These are phyloP conservation scores for Tetrahymena malaccensis DNA, from an alignment of 73 alveolate genomes.

Conservation along the genomic window DNA sequence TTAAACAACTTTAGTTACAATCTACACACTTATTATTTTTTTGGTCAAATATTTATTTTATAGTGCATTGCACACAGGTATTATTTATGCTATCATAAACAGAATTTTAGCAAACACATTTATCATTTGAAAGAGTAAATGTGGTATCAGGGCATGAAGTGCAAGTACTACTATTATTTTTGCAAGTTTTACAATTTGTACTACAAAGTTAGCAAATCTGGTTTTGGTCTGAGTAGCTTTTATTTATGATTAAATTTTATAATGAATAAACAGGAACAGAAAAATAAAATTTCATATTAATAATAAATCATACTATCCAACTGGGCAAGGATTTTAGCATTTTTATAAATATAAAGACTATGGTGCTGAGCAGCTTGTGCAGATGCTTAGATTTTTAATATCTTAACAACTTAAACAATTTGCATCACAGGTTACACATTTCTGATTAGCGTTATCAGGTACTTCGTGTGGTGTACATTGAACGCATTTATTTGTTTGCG, in stretches of 20 bases:
- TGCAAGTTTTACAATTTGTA: background rate
- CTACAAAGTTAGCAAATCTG: background rate
- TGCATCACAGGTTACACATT: background rate
- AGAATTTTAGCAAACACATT: background rate
- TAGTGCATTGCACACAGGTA: background rate
- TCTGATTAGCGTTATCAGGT: background rate
- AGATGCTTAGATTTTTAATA: too few relatives aligned
- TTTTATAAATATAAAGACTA: too few relatives aligned
- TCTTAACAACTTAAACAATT: background rate
- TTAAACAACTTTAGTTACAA: background rate
- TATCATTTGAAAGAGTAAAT: background rate
- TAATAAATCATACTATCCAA: background rate
- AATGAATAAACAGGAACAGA: too few relatives aligned
- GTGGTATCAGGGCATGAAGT: background rate
- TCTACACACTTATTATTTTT: background rate
- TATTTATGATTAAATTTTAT: too few relatives aligned
- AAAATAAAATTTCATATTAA: too few relatives aligned
- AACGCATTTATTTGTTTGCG: background rate
- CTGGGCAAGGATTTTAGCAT: background rate
- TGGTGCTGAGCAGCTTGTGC: background rate
- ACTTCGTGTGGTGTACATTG: background rate
- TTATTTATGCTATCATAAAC: background rate
- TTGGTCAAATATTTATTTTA: background rate
- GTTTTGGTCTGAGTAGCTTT: background rate
- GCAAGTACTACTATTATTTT: background rate